Evolutionary conservation across 129 eudicot genomes (phyloP).

Genomic region (Chrysanthemum makinoi): DNA sequence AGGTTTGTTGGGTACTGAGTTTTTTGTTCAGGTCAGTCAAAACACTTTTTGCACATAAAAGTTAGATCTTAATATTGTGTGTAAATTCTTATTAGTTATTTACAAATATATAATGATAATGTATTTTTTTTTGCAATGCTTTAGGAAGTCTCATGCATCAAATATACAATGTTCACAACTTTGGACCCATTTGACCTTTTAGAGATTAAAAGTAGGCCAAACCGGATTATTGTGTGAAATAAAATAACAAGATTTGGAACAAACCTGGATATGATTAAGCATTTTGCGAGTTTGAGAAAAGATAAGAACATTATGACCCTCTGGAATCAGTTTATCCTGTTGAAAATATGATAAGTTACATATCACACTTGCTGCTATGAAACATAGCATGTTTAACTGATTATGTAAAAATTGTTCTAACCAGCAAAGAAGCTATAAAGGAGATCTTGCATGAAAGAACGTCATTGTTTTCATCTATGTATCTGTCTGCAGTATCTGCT

Average conservation of each 20-base stretch:
- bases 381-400: not conserved
- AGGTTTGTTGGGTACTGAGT: too few species aligned
- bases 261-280: slow-evolving; percentile 88
- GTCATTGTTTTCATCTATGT: slow-evolving; percentile 51
- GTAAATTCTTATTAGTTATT: not conserved
- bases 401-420: slow-evolving; percentile 25
- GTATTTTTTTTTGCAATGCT: not conserved
- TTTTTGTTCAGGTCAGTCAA: not conserved
- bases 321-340: slow-evolving; percentile 71
- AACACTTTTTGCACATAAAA: not conserved
- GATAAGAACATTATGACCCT: slow-evolving; percentile 86
- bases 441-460: slow-evolving; percentile 85
- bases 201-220: not conserved
- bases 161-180: not conserved
- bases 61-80: not conserved
- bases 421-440: slow-evolving; percentile 78
- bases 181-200: not conserved
- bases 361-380: slow-evolving; percentile 9
- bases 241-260: not conserved
- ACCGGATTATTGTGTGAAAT: too few species aligned
- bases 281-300: slow-evolving; percentile 96
- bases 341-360: slow-evolving; percentile 14
- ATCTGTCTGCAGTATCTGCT: slow-evolving; percentile 63
- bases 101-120: not conserved
- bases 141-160: not conserved